These are phyloP conservation scores for Yamadazyma pseudoaaseri DNA, from an alignment of 1,139 yeast genomes.

Conservation along the genomic window DNA sequence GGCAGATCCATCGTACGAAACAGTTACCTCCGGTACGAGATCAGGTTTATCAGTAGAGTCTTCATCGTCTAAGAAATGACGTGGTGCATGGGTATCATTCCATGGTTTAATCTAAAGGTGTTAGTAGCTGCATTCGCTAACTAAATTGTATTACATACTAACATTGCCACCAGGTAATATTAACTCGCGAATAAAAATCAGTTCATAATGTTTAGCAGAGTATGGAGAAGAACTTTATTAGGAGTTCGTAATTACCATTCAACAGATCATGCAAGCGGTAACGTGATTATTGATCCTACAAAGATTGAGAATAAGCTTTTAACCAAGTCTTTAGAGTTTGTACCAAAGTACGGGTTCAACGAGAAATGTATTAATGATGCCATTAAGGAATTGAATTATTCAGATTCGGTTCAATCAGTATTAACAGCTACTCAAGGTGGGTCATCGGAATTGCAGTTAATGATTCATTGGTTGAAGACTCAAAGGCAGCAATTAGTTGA, in stretches of 20 bases:
- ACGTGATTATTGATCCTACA: slow-evolving; percentile 27
- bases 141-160: slow-evolving; percentile 7
- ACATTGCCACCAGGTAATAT: slow-evolving; percentile 6
- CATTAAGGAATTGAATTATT: slow-evolving; percentile 57
- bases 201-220: too few species aligned
- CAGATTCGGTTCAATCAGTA: slow-evolving; percentile 65
- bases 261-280: slow-evolving; percentile 33
- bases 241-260: slow-evolving; percentile 29
- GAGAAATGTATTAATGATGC: slow-evolving; percentile 61
- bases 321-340: slow-evolving; percentile 41
- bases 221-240: slow-evolving; percentile 3
- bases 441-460: slow-evolving; percentile 46
- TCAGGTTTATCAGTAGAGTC: slow-evolving; percentile 21
- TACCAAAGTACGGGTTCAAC: slow-evolving; percentile 72
- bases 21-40: slow-evolving; percentile 18
- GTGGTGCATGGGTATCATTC: slow-evolving; percentile 50
- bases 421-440: slow-evolving; percentile 35
- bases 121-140: slow-evolving; percentile 11
- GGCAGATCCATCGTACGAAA: slow-evolving; percentile 9
- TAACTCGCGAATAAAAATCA: slow-evolving; percentile 1
- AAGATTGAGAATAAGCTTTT: slow-evolving; percentile 35
- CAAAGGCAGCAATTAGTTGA: slow-evolving; percentile 33
- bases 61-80: slow-evolving; percentile 54
- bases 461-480: slow-evolving; percentile 40
- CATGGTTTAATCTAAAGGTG: slow-evolving; percentile 52